Conservation (phyloP, 371 early-diverging fungal genomes). For the Coemansia sp. region DNA sequence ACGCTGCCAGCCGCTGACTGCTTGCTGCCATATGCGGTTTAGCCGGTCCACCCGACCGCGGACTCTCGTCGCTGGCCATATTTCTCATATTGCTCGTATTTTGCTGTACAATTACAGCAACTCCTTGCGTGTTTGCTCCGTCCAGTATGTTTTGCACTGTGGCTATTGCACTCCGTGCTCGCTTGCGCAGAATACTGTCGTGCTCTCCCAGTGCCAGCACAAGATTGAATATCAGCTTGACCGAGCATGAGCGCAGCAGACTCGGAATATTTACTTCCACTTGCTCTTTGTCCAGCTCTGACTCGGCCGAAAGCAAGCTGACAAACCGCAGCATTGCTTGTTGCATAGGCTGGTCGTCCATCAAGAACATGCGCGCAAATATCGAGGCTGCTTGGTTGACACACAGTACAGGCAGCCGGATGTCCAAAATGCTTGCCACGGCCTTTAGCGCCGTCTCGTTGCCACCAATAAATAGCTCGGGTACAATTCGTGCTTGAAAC, state of each 20-base stretch:
- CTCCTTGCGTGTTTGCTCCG: conserved; percentile 17
- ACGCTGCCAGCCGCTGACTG: conserved; percentile 24
- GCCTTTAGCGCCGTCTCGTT: conserved; percentile 28
- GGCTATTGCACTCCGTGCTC: conserved; percentile 43
- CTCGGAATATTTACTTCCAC: conserved; percentile 49
- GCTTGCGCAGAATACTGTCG: conserved; percentile 27
- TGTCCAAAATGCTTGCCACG: conserved; percentile 32
- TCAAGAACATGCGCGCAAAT: conserved; percentile 44
- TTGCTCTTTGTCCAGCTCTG: conserved; percentile 17
- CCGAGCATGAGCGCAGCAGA: conserved; percentile 44
- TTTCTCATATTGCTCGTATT: conserved; percentile 22
- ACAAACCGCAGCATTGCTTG: conserved; percentile 44
- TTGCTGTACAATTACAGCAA: conserved; percentile 37
- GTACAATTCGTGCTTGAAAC: conserved; percentile 29
- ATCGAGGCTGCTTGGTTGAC: conserved; percentile 47
- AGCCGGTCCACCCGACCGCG: conserved; percentile 7
- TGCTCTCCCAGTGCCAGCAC: conserved; percentile 44
- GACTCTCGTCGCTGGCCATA: conserved; percentile 18
- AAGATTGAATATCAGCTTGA: conserved; percentile 45
- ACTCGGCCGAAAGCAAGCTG: conserved; percentile 34
- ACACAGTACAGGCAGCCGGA: conserved; percentile 41
- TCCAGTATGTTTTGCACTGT: conserved; percentile 38
- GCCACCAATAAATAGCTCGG: conserved; percentile 26
- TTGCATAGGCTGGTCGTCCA: conserved; percentile 52
- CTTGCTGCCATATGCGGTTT: not conserved